Evolutionary conservation across 1,284 basidiomycete species (phyloP), one percentile per base, ranked within the genome.

Genomic region (Porodaedalea pini): DNA sequence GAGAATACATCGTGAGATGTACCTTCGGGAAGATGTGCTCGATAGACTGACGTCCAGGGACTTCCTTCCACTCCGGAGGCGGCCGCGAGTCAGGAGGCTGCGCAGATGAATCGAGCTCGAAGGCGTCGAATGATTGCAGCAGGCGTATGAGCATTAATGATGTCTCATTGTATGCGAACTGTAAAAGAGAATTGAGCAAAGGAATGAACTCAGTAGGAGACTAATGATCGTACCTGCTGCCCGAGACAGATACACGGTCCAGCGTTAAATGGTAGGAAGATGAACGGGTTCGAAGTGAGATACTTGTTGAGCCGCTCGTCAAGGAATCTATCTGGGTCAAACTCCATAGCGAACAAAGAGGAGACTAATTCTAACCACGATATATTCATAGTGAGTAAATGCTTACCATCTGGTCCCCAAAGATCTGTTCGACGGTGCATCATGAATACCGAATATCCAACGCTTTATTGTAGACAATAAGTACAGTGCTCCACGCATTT

Each of bases 81-180:
- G 79, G 78, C 8, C 65, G 68, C 15, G 70, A 70, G 3, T 73
- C 73, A 1, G 70, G 71, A 2, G 82, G 75, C 36, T 76, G 75
- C 1, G 77, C 72, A 19, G 75, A 73, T 1, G 67, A 68, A n/a
- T 75, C 79, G 2, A 84, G 71, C 0, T 67, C 63, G 27, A 88
- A 72, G 0, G 69, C 68, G 0, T 75, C 73, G 68, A 87, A 83
- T 36, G 71, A 68, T 68, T 88, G 85, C 17, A 88, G 67, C 17
- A 88, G 70, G 8, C 83, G 78, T 43, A 86, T 75, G 57, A 87
- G 66, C 73, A 85, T 78, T 70, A 84, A 86, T 0, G 84, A 85
- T 63, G 78, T 77, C 63, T 86, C 83, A 66, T 86, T 85, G 67
- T 85, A 86, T 3, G 86, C 85, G 66, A 85, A 85, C 78, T 86